phyloP scores from a whole-genome alignment of 2,329 filamentous ascomycete genomes.

The Drechslerella stenobrocha region DNA sequence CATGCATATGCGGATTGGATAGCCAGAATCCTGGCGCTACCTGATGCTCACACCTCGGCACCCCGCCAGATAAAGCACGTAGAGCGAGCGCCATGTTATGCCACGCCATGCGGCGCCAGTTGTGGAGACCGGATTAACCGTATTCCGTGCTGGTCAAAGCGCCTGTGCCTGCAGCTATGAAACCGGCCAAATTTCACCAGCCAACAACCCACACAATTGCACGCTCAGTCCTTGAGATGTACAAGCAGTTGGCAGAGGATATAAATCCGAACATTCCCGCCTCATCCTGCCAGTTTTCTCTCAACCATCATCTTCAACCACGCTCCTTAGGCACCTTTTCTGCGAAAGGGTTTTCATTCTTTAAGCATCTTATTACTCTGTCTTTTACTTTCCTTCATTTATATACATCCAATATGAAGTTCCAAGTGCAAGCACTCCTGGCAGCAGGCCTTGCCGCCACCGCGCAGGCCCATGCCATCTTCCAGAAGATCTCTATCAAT shows the following conservation, averaged over 20 bases:
- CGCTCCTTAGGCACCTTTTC: constrained; percentile 36
- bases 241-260: neutral
- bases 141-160: constrained; percentile 32
- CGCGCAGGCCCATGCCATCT: constrained; percentile 57
- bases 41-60: too few species aligned
- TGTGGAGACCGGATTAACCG: constrained; percentile 42
- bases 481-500: constrained; percentile 60
- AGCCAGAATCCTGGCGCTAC: too few species aligned
- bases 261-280: constrained; percentile 10
- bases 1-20: too few species aligned
- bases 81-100: too few species aligned
- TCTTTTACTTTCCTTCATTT: constrained; percentile 33
- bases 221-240: too few species aligned
- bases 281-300: neutral
- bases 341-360: constrained; percentile 35
- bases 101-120: neutral
- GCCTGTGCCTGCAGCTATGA: constrained; percentile 29
- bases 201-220: constrained; percentile 3
- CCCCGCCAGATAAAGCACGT: too few species aligned
- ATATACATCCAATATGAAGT: constrained; percentile 44
- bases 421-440: constrained; percentile 47
- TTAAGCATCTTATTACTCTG: constrained; percentile 49
- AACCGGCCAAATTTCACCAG: constrained; percentile 27
- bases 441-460: constrained; percentile 53
- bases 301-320: constrained; percentile 18